Conservation (phyloP, 345 rosid genomes). For the Populus deltoides region DNA sequence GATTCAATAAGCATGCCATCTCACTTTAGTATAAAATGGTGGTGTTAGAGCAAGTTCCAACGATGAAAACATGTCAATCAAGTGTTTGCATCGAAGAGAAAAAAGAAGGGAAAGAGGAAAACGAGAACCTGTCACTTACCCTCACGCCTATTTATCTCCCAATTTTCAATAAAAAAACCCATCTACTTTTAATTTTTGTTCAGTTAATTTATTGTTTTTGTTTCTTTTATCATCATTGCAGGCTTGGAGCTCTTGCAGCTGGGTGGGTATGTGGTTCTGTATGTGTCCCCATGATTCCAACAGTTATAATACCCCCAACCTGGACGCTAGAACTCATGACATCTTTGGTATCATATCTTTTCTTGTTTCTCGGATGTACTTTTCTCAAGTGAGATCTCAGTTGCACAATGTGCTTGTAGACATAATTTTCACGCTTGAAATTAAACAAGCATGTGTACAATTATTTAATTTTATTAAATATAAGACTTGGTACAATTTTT, state of each 20-base stretch:
- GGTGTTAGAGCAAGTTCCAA: no score
- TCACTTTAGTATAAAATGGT: no score
- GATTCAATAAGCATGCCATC: no score
- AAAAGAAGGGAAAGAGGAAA: background rate
- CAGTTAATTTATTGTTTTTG: background rate
- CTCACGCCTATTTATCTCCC: no score
- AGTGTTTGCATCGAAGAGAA: no score
- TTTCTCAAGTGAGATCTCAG: slow-evolving; percentile 61
- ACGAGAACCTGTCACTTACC: background rate
- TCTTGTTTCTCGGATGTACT: slow-evolving; percentile 84
- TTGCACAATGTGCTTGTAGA: background rate
- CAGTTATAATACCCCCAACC: slow-evolving; percentile 60
- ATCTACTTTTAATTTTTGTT: background rate
- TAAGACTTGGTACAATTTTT: no score
- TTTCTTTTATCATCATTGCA: slow-evolving; percentile 25
- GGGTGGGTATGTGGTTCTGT: slow-evolving; percentile 91
- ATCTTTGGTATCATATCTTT: slow-evolving; percentile 68
- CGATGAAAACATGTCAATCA: no score
- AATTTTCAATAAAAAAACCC: no score
- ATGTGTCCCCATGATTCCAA: slow-evolving; percentile 79
- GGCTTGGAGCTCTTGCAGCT: slow-evolving; percentile 69
- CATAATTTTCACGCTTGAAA: no score
- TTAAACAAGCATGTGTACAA: no score
- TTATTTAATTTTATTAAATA: no score
- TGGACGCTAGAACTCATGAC: slow-evolving; percentile 97